Evolutionary conservation across 495 filamentous ascomycete genomes (phyloP), one percentile per base, ranked within the genome.

Genomic region (Annulohypoxylon moriforme): DNA sequence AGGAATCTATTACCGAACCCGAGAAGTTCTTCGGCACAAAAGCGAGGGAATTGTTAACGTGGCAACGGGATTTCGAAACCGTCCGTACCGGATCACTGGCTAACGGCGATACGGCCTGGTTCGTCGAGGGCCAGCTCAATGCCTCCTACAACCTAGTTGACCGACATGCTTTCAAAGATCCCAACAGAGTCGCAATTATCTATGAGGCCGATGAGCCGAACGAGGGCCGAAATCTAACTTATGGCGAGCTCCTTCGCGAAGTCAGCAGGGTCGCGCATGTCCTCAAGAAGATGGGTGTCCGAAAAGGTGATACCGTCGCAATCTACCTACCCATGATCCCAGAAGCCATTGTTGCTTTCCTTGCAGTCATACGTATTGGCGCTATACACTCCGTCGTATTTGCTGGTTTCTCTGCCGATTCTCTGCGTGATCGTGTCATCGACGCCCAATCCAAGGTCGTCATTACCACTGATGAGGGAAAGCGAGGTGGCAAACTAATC

Each of bases 241-340:
- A 98, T 74, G 89, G 91, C 76, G 94, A 99, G 88, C 90, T 99
- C 55, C 89, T 98, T 46, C 90, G 94, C 62, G 89, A 99, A 78
- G 96, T 99, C 7, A 97, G 90, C 63, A 92, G 90, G 77, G 86
- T 93, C 22, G 89, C 96, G 53, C 91, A 92, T 80, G 90, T 94
- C 16, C 86, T 99, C 69, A 96, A 93, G 86, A 85, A 93, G 85
- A 93, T 96, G 88, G 96, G 96, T 64, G 95, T 99, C 62, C 91
- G 92, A 85, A 98, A 98, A 86, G 96, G 96, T 34, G 96, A 99
- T 80, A 97, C 95, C 2, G 94, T 99, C 49, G 96, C 93, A 59
- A 90, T 99, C 74, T 99, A 99, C 85, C 84, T 99, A 66, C 96
- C 96, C 78, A 99, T 99, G 96, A 95, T 99, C 77, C 96, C 96